Evolutionary conservation across 164 flowering plant genomes (phyloP).

Genomic region (Tetracentron sinense): DNA sequence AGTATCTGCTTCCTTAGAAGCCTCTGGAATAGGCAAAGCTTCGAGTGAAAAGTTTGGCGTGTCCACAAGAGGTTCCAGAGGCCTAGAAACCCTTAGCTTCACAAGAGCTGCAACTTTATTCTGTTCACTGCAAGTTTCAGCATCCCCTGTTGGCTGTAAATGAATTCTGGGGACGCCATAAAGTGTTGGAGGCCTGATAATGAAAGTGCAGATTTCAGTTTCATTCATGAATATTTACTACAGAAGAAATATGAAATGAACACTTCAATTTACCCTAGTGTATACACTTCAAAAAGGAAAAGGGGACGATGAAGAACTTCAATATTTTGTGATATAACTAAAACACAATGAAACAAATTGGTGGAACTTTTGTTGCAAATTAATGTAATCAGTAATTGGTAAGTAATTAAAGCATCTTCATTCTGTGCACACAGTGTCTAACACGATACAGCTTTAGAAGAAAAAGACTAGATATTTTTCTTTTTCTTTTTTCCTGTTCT

Average conservation of each 20-base stretch:
- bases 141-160: constrained; percentile 34
- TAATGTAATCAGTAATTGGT: no score
- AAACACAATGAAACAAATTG: no score
- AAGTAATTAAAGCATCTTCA: no score
- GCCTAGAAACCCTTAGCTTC: constrained; percentile 38
- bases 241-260: no score
- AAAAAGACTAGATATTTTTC: not conserved
- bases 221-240: no score
- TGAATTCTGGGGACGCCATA: constrained; percentile 72
- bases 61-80: constrained; percentile 30
- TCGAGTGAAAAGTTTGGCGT: constrained; percentile 18
- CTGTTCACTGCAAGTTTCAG: constrained; percentile 44
- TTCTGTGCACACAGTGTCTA: no score
- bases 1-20: constrained; percentile 49
- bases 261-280: no score
- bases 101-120: constrained; percentile 40
- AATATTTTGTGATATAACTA: no score
- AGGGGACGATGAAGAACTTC: no score
- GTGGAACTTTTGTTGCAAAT: no score
- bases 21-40: constrained; percentile 28
- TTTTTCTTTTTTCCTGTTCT: not conserved
- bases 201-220: not conserved
- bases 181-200: constrained; percentile 78
- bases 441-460: not conserved
- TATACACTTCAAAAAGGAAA: no score